These are phyloP conservation scores for Scheffersomyces lignosus DNA, from an alignment of 805 yeast genomes.

Conservation along the genomic window DNA sequence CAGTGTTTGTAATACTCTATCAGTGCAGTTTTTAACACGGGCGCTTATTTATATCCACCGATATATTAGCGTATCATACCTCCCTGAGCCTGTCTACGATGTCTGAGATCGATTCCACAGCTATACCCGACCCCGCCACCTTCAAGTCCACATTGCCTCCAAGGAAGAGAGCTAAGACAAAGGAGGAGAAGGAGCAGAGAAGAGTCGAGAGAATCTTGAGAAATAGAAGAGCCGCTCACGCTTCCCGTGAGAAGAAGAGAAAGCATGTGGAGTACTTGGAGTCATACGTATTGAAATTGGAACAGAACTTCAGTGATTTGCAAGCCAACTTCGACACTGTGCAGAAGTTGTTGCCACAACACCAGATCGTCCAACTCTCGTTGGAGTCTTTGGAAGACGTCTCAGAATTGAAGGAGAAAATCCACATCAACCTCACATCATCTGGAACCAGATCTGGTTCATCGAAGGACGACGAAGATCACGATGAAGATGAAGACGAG, in stretches of 20 bases:
- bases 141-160: conserved; percentile 71
- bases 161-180: conserved; percentile 92
- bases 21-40: not conserved
- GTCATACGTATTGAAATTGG: conserved; percentile 48
- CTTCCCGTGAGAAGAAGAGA: conserved; percentile 94
- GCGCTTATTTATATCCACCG: conserved; percentile 2
- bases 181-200: conserved; percentile 96
- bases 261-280: conserved; percentile 87
- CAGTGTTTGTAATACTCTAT: not conserved
- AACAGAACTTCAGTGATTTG: conserved; percentile 28
- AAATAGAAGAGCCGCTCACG: conserved; percentile 96
- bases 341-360: conserved; percentile 8
- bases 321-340: conserved; percentile 24
- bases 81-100: conserved; percentile 3
- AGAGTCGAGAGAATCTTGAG: conserved; percentile 89
- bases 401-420: conserved; percentile 24
- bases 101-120: too few species aligned
- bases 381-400: conserved; percentile 16
- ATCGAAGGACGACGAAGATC: conserved; percentile 5
- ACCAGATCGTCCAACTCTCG: conserved; percentile 7
- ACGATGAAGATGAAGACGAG: conserved; percentile 12
- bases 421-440: conserved; percentile 22
- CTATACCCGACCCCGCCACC: conserved; percentile 11
- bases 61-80: not conserved
- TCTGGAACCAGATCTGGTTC: conserved; percentile 1